Percentiles rank a stretch among this genome's conserved stretches.
These are phyloP conservation scores for Urostyla sp. DNA, from an alignment of 73 alveolate genomes.

Conservation along the genomic window DNA sequence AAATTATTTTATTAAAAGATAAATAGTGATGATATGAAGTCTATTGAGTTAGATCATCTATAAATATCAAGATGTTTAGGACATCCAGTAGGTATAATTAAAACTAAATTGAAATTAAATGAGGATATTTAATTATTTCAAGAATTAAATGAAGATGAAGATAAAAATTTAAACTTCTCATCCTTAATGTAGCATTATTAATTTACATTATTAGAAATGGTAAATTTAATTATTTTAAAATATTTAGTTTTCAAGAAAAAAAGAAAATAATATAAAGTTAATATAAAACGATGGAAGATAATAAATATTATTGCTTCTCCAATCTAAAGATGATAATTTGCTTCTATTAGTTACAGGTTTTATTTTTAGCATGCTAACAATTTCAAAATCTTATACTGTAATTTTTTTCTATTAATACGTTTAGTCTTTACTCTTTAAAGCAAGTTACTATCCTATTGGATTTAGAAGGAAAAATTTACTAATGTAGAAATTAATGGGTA, in stretches of 20 bases:
- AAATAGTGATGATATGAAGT: conserved; percentile 19
- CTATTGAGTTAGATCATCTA: conserved; percentile 14
- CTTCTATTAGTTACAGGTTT: conserved; percentile 35
- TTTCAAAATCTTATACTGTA: conserved; percentile 44
- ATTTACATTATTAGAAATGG: no score
- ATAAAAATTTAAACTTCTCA: no score
- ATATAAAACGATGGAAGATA: not conserved
- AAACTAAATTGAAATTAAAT: not conserved
- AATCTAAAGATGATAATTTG: conserved; percentile 66
- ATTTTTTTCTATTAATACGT: not conserved
- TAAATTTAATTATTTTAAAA: not conserved
- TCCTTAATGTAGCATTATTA: no score
- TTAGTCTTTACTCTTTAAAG: conserved; percentile 54
- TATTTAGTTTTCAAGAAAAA: conserved; percentile 11
- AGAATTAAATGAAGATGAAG: no score
- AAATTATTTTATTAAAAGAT: not conserved
- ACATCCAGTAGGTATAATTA: conserved; percentile 22
- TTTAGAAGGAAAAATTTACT: conserved; percentile 50
- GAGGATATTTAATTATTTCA: not conserved
- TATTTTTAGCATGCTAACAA: conserved; percentile 23
- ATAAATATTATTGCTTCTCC: conserved; percentile 36
- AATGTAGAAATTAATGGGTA: conserved; percentile 24
- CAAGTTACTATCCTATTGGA: conserved; percentile 69
- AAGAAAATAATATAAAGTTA: not conserved
- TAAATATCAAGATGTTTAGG: conserved; percentile 9